Percentiles rank a stretch among this genome's conserved stretches.
Evolutionary conservation across 345 rosid genomes (phyloP).

Genomic region (Citrus inodora): DNA sequence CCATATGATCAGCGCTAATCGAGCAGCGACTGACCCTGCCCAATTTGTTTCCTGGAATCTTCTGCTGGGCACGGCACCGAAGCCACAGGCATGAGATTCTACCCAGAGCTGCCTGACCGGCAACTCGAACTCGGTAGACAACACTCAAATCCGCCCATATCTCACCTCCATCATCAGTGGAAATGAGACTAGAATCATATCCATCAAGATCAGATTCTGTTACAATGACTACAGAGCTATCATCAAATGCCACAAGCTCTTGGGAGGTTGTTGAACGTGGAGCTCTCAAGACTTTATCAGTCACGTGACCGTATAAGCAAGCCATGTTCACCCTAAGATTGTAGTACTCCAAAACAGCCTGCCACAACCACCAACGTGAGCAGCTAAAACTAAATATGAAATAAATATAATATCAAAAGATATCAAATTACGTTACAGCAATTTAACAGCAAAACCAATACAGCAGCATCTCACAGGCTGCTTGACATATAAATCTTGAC

Average conservation of each 20-base stretch:
- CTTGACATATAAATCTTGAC: background rate
- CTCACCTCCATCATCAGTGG: constrained; percentile 31
- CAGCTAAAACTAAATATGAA: background rate
- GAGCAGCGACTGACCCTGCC: constrained; percentile 35
- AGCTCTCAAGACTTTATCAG: constrained; percentile 27
- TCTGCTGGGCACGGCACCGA: constrained; percentile 48
- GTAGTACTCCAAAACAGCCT: constrained; percentile 92
- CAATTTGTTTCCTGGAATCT: constrained; percentile 43
- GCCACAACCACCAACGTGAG: constrained; percentile 11
- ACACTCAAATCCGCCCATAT: constrained; percentile 67
- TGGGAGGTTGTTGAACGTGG: constrained; percentile 19
- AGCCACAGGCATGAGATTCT: constrained; percentile 79
- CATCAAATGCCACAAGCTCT: constrained; percentile 66
- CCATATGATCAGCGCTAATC: constrained; percentile 32
- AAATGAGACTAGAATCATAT: constrained; percentile 39
- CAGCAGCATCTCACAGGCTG: background rate
- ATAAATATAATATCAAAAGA: background rate
- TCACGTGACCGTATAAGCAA: constrained; percentile 16
- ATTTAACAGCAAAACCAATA: background rate
- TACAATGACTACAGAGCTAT: constrained; percentile 73
- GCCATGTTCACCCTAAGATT: constrained; percentile 39
- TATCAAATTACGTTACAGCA: background rate
- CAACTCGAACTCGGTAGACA: constrained; percentile 61
- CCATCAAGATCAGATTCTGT: constrained; percentile 84
- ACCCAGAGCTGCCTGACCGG: constrained; percentile 62